Conservation (phyloP, 2,329 filamentous ascomycete species). For the Colletotrichum sp. region DNA sequence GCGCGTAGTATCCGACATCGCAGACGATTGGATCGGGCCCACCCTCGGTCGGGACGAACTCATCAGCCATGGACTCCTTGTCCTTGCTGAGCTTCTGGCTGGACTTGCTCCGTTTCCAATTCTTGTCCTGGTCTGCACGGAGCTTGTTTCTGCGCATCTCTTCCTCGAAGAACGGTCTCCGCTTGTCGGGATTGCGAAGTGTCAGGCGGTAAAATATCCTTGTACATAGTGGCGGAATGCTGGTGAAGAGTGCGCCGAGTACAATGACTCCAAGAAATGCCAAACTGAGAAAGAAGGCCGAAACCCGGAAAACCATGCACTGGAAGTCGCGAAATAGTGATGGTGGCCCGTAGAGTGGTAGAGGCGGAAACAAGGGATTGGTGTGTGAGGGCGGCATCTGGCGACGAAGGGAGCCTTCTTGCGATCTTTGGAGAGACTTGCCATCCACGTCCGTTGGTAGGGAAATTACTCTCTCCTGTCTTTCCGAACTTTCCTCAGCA, state of each 20-base stretch:
- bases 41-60: constrained; percentile 79
- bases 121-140: constrained; percentile 61
- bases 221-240: constrained; percentile 57
- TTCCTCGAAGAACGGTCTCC: constrained; percentile 75
- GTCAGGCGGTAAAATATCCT: constrained; percentile 59
- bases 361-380: constrained; percentile 82
- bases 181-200: constrained; percentile 62
- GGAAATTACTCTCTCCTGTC: constrained; percentile 30
- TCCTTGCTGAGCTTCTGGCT: constrained; percentile 43
- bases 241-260: constrained; percentile 73
- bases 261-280: constrained; percentile 80
- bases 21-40: constrained; percentile 80
- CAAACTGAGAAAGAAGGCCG: constrained; percentile 79
- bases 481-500: constrained; percentile 34
- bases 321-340: constrained; percentile 69
- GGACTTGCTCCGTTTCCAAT: constrained; percentile 62
- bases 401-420: constrained; percentile 49
- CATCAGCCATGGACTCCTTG: constrained; percentile 49
- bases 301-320: constrained; percentile 66
- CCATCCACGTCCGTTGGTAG: constrained; percentile 33
- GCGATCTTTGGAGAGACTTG: constrained; percentile 44
- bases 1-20: constrained; percentile 85
- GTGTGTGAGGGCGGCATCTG: constrained; percentile 70
- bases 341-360: constrained; percentile 82
- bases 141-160: constrained; percentile 65